Evolutionary conservation across 2,329 filamentous ascomycete genomes (phyloP), one percentile per base, ranked within the genome.

Genomic region (Phaeosphaeria sp.): DNA sequence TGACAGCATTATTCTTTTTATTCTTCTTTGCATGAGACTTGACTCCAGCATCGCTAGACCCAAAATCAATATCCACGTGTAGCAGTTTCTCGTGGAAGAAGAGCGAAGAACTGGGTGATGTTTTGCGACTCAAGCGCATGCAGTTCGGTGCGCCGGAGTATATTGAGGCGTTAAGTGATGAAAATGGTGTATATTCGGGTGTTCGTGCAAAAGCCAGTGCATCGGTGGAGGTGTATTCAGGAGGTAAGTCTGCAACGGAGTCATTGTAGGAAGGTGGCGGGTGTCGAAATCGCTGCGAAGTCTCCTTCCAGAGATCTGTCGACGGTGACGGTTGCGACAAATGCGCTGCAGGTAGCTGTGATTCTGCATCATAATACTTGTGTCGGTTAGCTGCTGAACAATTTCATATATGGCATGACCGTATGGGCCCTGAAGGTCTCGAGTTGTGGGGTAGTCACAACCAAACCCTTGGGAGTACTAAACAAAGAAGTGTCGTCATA

Each of bases 41-140:
- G 59, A 82, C 66, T 33, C 79, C 76, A 82, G 86, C 49, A 81
- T 85, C 79, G 52, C 82, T 76, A 23, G 82, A 85, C 21, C 79
- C 79, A 56, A 90, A 85, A 68, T 91, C 87, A 50, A 91, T 77
- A 27, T 79, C 75, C 20, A 78, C 69, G 65, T 72, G 69, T 21
- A 67, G 54, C 41, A 66, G 70, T 65, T 76, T 74, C 54, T 73
- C 67, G 60, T 74, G 68, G 18, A 74, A 22, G 48, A 67, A 70
- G 36, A 75, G 57, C 17, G 69, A 74, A 52, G 72, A 71, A 44
- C 43, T 50, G 42, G 68, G 69, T 30, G 68, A 72, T 11, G 68
- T 71, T 59, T 68, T 59, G 58, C 68, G 65, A 55, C 68, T 73
- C 48, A 68, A 55, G 36, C 72, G 68, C 55, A 72, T 55, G 57